Evolutionary conservation across 352 stramenopile genomes (phyloP), one percentile per base, ranked within the genome.

Genomic region (Phytophthora podocarpi): DNA sequence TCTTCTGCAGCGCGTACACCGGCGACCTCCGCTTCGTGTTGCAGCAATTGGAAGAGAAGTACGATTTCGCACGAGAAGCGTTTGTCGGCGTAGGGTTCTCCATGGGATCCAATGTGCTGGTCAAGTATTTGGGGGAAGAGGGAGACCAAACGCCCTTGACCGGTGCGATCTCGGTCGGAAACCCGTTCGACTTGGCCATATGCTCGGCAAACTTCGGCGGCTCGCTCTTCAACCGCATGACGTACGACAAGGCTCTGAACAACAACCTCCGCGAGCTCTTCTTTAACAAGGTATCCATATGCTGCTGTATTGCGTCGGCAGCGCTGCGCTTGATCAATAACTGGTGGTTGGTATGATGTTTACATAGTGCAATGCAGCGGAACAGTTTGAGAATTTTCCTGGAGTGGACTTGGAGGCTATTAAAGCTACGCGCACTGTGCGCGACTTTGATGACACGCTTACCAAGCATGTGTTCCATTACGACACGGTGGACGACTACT

Each of bases 121-220:
- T 89, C 36, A 94, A 94, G 64, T 94, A 86, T 69, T 49, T 94
- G 8, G 85, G 85, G 0, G 85, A 94, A 59, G 70, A 91, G 42
- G 46, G 62, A 2, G 62, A 82, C 0, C n/a, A 68, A 26, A 60
- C 70, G 4, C 56, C 60, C 2, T 58, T 92, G 3, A 80, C 74
- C 0, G 85, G 77, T 11, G 83, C 67, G 8, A 67, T 94, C 20
- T 89, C 82, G 10, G 70, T 92, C 6, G 79, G 79, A 12, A 94
- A 94, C 26, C 85, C 85, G 18, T 94, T 87, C 40, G 79, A 91
- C 53, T 65, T 94, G 27, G 63, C 72, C 1, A 72, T 59, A n/a
- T 89, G 73, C 37, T 77, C 77, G 12, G 45, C 50, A 20, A 84
- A 90, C 50, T 67, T 93, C n/a, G 57, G 34, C 16, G 42, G 28